These are phyloP conservation scores for Umbilicaria muhlenbergii DNA, from an alignment of 495 filamentous ascomycete species.

Conservation along the genomic window DNA sequence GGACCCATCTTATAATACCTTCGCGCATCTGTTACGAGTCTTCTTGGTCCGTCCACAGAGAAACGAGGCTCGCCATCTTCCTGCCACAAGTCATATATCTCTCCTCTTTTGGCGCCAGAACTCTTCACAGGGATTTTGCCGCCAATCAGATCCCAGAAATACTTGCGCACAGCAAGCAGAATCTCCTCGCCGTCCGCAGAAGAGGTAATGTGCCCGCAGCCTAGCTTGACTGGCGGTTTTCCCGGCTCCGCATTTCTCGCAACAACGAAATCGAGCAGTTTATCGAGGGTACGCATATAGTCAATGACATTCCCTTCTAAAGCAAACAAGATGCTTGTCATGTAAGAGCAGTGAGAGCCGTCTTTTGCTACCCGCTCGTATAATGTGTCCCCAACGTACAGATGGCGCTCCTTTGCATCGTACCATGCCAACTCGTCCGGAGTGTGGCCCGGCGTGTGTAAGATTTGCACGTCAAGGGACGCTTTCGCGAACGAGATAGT, in stretches of 20 bases:
- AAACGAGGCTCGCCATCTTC: slow-evolving; percentile 11
- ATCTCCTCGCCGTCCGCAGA: slow-evolving; percentile 14
- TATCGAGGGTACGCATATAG: slow-evolving; percentile 16
- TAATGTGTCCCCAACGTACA: slow-evolving; percentile 28
- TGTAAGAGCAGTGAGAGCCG: slow-evolving; percentile 6
- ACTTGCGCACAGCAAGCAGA: slow-evolving; percentile 8
- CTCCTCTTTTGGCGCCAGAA: slow-evolving; percentile 10
- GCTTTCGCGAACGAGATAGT: slow-evolving; percentile 5
- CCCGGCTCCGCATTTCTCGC: slow-evolving; percentile 9
- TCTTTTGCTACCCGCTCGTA: slow-evolving; percentile 17
- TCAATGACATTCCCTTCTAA: slow-evolving; percentile 16
- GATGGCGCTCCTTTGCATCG: slow-evolving; percentile 19
- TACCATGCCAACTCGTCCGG: slow-evolving; percentile 27
- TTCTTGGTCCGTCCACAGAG: slow-evolving; percentile 15
- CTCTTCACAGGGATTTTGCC: slow-evolving; percentile 11
- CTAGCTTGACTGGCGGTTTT: slow-evolving; percentile 11
- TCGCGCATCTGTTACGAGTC: slow-evolving; percentile 15
- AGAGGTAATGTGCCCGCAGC: slow-evolving; percentile 17
- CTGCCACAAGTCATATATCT: slow-evolving; percentile 14
- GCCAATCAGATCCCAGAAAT: slow-evolving; percentile 13
- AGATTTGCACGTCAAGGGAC: slow-evolving; percentile 16
- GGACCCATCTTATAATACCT: slow-evolving; percentile 2
- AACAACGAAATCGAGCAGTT: slow-evolving; percentile 14
- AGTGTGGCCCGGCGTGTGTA: slow-evolving; percentile 28
- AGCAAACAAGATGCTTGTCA: slow-evolving; percentile 22